Conservation (phyloP, 2,329 filamentous ascomycete species). For the Trichophyton schoenleinii region DNA sequence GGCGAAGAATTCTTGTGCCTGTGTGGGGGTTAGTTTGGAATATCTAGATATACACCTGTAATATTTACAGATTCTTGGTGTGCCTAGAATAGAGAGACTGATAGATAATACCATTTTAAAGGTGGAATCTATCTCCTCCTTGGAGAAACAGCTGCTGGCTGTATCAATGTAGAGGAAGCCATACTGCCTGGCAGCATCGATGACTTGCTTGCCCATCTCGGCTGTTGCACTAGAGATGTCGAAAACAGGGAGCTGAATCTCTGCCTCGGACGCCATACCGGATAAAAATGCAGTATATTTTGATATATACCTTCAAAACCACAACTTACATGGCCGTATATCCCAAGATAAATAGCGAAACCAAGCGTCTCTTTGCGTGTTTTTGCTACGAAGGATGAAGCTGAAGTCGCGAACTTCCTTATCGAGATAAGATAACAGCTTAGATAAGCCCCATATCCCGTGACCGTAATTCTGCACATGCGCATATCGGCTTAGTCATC, state of each 20-base stretch:
- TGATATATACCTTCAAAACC: background rate
- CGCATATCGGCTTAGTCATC: background rate
- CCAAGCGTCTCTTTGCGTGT: background rate
- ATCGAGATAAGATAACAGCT: background rate
- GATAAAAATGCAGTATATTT: background rate
- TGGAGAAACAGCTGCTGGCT: conserved; percentile 54
- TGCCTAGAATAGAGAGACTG: background rate
- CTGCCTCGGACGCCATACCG: background rate
- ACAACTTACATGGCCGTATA: background rate
- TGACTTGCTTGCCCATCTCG: conserved; percentile 52
- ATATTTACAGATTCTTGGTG: background rate
- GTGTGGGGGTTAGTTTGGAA: background rate
- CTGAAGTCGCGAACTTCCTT: background rate
- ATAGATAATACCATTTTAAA: conserved; percentile 54
- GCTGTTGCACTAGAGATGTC: conserved; percentile 57
- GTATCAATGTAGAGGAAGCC: conserved; percentile 87
- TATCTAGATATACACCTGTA: background rate
- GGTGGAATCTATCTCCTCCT: conserved; percentile 52
- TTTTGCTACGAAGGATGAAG: background rate
- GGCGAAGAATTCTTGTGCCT: conserved; percentile 63
- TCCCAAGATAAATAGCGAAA: background rate
- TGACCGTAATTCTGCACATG: background rate
- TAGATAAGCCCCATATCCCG: background rate
- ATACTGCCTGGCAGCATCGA: conserved; percentile 67
- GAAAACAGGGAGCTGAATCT: conserved; percentile 59